Conservation (phyloP, 169 alveolate species). For the Cystoisospora suis region DNA sequence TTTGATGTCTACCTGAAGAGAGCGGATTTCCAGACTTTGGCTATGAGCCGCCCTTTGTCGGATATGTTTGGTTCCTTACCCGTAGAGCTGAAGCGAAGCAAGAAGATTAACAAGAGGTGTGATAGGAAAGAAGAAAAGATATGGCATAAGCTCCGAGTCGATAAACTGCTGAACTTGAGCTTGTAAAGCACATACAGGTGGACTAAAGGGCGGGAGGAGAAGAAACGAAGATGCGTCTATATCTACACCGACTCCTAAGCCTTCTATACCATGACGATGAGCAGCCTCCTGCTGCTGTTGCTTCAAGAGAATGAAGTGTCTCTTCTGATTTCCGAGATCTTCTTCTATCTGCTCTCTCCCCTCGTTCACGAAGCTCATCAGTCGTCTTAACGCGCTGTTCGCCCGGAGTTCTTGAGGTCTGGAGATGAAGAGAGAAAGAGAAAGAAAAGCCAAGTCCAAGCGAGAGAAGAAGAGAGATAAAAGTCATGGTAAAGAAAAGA, state of each 20-base stretch:
- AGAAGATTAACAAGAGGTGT: neutral
- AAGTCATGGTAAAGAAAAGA: neutral
- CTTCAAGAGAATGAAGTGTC: neutral
- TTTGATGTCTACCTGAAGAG: too few relatives aligned
- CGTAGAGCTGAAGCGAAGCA: neutral
- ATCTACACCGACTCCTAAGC: neutral
- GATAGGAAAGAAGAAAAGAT: neutral
- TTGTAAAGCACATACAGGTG: neutral
- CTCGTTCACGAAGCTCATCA: neutral
- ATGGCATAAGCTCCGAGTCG: neutral
- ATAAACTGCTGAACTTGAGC: neutral
- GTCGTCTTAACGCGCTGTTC: neutral
- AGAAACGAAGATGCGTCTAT: neutral
- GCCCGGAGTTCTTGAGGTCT: conserved; percentile 10
- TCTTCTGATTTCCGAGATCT: neutral
- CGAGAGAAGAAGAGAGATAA: neutral
- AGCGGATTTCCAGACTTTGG: too few relatives aligned
- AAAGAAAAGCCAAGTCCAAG: neutral
- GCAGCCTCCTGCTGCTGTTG: neutral
- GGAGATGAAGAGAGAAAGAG: neutral
- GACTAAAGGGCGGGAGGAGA: neutral
- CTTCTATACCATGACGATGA: too few relatives aligned
- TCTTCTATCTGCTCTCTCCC: neutral
- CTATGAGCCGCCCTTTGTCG: too few relatives aligned
- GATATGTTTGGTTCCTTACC: neutral